Base-by-base conservation (phyloP, 306 rosid species). In the Benincasa hispida region DNA sequence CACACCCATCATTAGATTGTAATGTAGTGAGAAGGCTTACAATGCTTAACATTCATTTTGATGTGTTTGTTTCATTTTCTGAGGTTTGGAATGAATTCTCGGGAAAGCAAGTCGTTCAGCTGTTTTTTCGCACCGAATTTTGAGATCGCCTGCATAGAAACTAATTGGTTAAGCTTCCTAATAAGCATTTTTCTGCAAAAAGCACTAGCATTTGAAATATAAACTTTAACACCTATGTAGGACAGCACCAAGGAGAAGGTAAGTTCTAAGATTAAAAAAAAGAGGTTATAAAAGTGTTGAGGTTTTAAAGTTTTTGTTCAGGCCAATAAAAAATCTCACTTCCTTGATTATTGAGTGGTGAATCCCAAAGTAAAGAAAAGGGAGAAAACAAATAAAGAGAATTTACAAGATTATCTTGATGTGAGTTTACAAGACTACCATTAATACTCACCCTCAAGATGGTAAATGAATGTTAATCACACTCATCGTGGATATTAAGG, bases 101-200 rank as follows among this genome's bases (percentile, higher is more conserved):
- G 97, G 90, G 83, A 94, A 42, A 94, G 78, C 75, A 92, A 57
- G 83, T 92, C 93, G 81, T 90, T 90, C 77, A 94, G 89, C 54
- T 87, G 95, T 78, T 91, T 89, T 87, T 94, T 96, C 0, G 99
- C 99, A 62, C 95, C 75, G 79, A 87, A 91, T 75, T 91, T 95
- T 0, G 99, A 94, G 1, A 84, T 87, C 19, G 92, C 99, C 99
- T 94, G 91, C 80, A 86, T 86, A 82, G 2, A 70, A n/a, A n/a
- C n/a, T 54, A 54, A 22, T 24, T 22, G 13, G 5, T 54, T 54
- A 17, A 22, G 27, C 30, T 68, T 35, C 0, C 55, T 42, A 42
- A 22, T 42, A 21, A 28, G 18, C 72, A n/a, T n/a, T 65, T 65
- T 35, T 28, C 28, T 34, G 50, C 28, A 3, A n/a, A 37, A 17